phyloP scores from a whole-genome alignment of 169 alveolate genomes.

The Plasmodium inui region DNA sequence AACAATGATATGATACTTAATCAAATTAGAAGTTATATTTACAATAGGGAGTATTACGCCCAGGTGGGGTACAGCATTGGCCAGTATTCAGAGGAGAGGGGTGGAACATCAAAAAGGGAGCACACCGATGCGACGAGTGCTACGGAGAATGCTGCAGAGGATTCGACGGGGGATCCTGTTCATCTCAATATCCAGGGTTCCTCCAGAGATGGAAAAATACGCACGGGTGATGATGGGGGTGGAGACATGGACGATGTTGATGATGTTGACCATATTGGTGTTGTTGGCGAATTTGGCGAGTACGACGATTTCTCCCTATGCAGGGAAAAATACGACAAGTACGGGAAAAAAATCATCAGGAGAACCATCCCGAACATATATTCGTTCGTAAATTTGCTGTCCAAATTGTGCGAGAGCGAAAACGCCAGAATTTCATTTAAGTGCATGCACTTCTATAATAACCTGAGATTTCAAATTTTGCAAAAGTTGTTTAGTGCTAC shows the following conservation, averaged over 20 bases:
- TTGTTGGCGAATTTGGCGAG: not conserved
- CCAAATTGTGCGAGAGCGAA: constrained; percentile 72
- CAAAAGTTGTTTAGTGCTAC: constrained; percentile 30
- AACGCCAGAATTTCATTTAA: constrained; percentile 39
- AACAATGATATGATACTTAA: constrained; percentile 44
- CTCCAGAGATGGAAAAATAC: not conserved
- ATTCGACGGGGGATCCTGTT: not conserved
- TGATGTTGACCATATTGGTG: not conserved
- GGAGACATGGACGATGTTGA: not conserved
- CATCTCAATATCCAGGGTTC: not conserved
- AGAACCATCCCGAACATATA: constrained; percentile 62
- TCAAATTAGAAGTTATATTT: constrained; percentile 43
- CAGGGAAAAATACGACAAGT: constrained; percentile 46
- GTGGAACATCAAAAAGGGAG: not conserved
- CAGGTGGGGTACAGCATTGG: not conserved
- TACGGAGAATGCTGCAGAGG: not conserved
- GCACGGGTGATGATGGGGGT: not conserved
- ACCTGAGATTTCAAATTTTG: constrained; percentile 41
- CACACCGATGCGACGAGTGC: not conserved
- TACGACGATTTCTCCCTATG: not conserved
- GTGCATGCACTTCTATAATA: constrained; percentile 70
- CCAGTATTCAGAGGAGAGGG: not conserved
- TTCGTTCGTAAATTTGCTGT: constrained; percentile 60
- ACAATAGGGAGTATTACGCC: constrained; percentile 7
- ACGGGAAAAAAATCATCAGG: constrained; percentile 41